Evolutionary conservation across 192 early-diverging fungal genomes (phyloP).

Genomic region (Glomus cerebriforme): DNA sequence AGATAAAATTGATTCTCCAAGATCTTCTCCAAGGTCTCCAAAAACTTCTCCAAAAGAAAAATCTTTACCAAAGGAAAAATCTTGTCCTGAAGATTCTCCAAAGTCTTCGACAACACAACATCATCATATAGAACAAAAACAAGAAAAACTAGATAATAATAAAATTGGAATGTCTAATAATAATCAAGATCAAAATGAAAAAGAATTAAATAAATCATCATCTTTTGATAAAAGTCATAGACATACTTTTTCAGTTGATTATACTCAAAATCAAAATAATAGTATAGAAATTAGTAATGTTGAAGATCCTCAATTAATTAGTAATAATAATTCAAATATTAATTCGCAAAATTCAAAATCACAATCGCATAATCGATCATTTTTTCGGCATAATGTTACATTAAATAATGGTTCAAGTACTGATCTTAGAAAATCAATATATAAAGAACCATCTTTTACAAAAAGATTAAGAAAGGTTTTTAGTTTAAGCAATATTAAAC

Average conservation of each 20-base stretch:
- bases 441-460: slow-evolving; percentile 20
- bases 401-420: slow-evolving; percentile 3
- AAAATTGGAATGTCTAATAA: background rate
- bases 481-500: slow-evolving; percentile 14
- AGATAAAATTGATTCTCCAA: background rate
- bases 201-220: background rate
- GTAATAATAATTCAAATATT: slow-evolving; percentile 11
- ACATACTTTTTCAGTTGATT: background rate
- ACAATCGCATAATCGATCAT: background rate
- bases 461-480: background rate
- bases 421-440: slow-evolving; percentile 21
- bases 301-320: background rate
- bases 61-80: background rate
- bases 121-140: background rate
- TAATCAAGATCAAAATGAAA: background rate
- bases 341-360: background rate
- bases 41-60: background rate
- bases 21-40: background rate
- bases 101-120: background rate
- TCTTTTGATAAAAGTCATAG: background rate
- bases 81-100: background rate
- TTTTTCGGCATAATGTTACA: background rate
- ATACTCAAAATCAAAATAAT: background rate
- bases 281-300: background rate
- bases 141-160: background rate